Evolutionary conservation across 2,329 filamentous ascomycete species (phyloP).

Genomic region (Neoascochyta sp.): DNA sequence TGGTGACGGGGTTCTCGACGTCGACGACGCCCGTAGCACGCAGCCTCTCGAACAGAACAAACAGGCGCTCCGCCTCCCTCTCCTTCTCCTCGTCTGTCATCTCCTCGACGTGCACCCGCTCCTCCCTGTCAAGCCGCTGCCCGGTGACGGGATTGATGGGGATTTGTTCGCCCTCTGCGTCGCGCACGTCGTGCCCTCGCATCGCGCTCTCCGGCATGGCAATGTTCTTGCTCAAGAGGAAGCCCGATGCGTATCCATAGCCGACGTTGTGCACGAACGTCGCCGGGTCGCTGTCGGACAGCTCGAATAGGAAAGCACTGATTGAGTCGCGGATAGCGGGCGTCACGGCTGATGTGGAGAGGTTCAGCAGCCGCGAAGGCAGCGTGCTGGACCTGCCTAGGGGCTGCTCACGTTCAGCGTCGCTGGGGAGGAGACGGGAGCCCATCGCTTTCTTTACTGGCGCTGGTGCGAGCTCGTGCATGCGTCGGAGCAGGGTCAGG

Average conservation of each 20-base stretch:
- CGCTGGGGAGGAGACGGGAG: slow-evolving; percentile 67
- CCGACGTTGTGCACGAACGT: slow-evolving; percentile 88
- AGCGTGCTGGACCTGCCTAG: slow-evolving; percentile 73
- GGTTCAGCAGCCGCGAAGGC: slow-evolving; percentile 70
- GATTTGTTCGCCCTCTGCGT: slow-evolving; percentile 28
- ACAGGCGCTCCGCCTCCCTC: slow-evolving; percentile 81
- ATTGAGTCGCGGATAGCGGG: slow-evolving; percentile 71
- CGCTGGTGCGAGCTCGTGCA: slow-evolving; percentile 67
- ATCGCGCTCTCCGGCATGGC: slow-evolving; percentile 66
- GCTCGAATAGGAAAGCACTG: slow-evolving; percentile 76
- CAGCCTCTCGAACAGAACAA: slow-evolving; percentile 81
- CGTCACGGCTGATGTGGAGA: slow-evolving; percentile 69
- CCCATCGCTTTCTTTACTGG: slow-evolving; percentile 62
- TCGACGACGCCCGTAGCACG: slow-evolving; percentile 72
- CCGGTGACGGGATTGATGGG: slow-evolving; percentile 82
- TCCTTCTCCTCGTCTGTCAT: slow-evolving; percentile 94
- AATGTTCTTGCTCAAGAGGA: slow-evolving; percentile 80
- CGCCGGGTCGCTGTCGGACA: slow-evolving; percentile 75
- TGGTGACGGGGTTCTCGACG: slow-evolving; percentile 73
- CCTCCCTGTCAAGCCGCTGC: slow-evolving; percentile 70
- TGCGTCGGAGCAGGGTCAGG: slow-evolving; percentile 65
- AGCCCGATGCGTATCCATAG: slow-evolving; percentile 90
- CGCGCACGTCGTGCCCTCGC: slow-evolving; percentile 48
- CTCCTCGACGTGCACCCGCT: slow-evolving; percentile 55
- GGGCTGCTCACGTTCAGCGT: slow-evolving; percentile 70